Evolutionary conservation across 2,329 filamentous ascomycete genomes (phyloP).

Genomic region (Neonectria hederae): DNA sequence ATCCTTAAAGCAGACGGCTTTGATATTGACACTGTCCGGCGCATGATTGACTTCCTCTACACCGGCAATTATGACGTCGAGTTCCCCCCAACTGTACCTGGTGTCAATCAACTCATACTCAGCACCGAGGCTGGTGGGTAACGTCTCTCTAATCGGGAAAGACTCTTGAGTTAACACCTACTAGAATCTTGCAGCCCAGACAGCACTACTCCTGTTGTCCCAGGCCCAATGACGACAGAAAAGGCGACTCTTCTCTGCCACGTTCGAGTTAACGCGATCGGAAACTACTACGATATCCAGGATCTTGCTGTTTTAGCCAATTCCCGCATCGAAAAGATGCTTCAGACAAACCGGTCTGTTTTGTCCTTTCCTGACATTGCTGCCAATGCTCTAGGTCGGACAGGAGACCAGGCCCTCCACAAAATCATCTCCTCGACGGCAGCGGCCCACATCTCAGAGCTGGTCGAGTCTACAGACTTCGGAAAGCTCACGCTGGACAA

Average conservation of each 20-base stretch:
- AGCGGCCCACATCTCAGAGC: neutral
- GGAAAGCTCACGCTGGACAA: neutral
- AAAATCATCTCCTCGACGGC: neutral
- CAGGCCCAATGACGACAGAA: neutral
- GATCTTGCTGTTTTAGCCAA: conserved; percentile 25
- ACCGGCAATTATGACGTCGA: conserved; percentile 29
- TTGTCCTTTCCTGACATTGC: conserved; percentile 1
- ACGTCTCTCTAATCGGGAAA: neutral
- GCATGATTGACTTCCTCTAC: conserved; percentile 36
- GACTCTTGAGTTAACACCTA: neutral
- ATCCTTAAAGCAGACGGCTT: conserved; percentile 22
- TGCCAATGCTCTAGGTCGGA: neutral
- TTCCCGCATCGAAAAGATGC: conserved; percentile 9
- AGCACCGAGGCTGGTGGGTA: too few species aligned
- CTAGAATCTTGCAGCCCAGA: neutral
- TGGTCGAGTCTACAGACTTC: neutral
- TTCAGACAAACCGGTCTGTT: neutral
- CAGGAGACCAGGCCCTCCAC: neutral
- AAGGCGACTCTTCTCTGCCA: conserved; percentile 25
- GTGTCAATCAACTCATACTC: too few species aligned
- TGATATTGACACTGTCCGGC: conserved; percentile 25
- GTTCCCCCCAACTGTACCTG: neutral
- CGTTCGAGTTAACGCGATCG: conserved; percentile 35
- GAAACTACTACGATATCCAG: conserved; percentile 31
- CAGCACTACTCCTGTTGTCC: too few species aligned